These are phyloP conservation scores for Rhododendron molle DNA, from an alignment of 148 eudicot genomes.

Conservation along the genomic window DNA sequence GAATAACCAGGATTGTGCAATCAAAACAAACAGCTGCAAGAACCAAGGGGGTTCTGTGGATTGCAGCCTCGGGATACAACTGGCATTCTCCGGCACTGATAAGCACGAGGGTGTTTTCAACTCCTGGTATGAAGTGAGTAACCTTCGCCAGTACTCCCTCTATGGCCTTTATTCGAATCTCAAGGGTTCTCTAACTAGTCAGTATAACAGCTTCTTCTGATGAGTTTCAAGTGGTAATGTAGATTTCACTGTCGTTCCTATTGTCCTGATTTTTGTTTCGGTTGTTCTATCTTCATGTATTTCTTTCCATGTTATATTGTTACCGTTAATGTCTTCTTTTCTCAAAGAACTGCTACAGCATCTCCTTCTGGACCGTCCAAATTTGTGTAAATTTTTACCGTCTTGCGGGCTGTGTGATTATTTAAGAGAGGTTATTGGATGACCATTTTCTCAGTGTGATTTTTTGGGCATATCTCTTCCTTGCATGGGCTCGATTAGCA, in stretches of 20 bases:
- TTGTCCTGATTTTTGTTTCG: background rate
- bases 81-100: conserved; percentile 91
- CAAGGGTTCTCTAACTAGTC: conserved; percentile 61
- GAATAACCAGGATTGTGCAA: conserved; percentile 77
- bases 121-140: conserved; percentile 83
- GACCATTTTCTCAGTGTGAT: background rate
- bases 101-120: conserved; percentile 67
- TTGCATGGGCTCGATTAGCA: background rate
- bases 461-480: background rate
- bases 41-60: conserved; percentile 66
- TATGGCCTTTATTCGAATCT: conserved; percentile 67
- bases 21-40: conserved; percentile 55
- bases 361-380: background rate
- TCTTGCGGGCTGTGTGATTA: background rate
- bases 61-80: conserved; percentile 82
- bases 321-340: background rate
- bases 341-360: background rate
- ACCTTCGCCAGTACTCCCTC: conserved; percentile 76
- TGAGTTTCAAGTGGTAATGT: conserved; percentile 1
- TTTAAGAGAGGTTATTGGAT: background rate
- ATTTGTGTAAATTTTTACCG: background rate
- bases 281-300: background rate
- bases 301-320: background rate
- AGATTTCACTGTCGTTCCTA: background rate
- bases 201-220: conserved; percentile 66